Base-by-base conservation (phyloP, 2,329 filamentous ascomycete species). In the Claviceps digitariae region DNA sequence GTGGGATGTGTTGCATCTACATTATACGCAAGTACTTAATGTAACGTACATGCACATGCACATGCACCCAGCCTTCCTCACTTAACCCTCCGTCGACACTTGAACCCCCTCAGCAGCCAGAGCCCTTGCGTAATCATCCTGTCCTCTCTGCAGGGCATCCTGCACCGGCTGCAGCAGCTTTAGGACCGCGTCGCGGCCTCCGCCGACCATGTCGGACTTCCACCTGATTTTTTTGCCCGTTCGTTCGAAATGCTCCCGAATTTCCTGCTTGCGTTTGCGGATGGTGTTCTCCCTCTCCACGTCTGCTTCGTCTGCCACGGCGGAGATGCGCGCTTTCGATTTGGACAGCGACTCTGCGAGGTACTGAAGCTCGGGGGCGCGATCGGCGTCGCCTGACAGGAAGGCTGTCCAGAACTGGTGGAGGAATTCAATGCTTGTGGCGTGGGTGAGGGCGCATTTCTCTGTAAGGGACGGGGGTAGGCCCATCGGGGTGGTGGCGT, bases 391-490 rank as follows among this genome's bases (percentile, higher is more conserved):
- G 15, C 90, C 91, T 0, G 90, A 96, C 27, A 95, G 76, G 63
- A 95, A 98, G 0, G 90, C 83, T 36, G 81, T 79, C 91, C 91
- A 98, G 72, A 98, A 98, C 67, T 97, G 94, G 61, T 91, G 87
- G n/a, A 98, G 73, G 63, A 97, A 98, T 64, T 98, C 93, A 40
- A 87, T 85, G 0, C 89, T 94, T 0, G 93, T 98, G 52, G 90
- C 90, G 66, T 97, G 90, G 0, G 91, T 95, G 53, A 82, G 68
- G 43, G 69, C 71, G 59, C 79, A 82, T 53, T 79, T 79, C 45
- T 82, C 74, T 4, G 79, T 72, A 21, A 86, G 71, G 1, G 78
- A 74, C 1, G 71, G 62, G 3, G 83, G 72, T 3, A 72, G 61
- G 25, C 75, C 73, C 81, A 75, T 86, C 59, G 69, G 77, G 51